Base-by-base conservation (phyloP, 2,329 filamentous ascomycete genomes). In the Hortaea werneckii region DNA sequence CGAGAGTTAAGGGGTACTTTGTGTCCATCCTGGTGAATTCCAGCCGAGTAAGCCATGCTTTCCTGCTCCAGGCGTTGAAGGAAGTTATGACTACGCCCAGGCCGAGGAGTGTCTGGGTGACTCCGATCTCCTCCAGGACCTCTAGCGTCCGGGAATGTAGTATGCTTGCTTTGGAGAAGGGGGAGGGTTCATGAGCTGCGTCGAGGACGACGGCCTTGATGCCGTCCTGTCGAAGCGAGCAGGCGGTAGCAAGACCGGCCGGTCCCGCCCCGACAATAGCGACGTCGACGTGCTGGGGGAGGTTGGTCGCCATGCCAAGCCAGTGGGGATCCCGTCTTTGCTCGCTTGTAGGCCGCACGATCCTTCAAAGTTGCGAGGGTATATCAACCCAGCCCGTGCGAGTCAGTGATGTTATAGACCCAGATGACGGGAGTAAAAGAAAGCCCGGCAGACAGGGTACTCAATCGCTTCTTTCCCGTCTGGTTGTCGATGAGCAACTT, bases 131-230 rank as follows among this genome's bases (percentile, higher is more conserved):
- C 6, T 46, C 44, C 9, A 46, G 38, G 1, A 41, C 44, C 30
- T 46, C 39, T 4, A 46, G 44, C 7, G 44, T 46, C 7, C 39
- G 26, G 7, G 44, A 32, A 13, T 46, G 44, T 7, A 46, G 34
- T n/a, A 46, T 26, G 5, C 29, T 42, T 6, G 44, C 44, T 11
- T 39, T n/a, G 12, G 44, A 46, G 27, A n/a, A 35, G 5, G 44
- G 13, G 9, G 44, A 41, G 6, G 44, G 37, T 42, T 46, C 37
- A 10, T 38, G 29, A n/a, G 38, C 39, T 8, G 44, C 44, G 27
- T 46, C 44, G 9, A 46, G 29, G n/a, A 46, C 39, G 6, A 41
- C 29, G 8, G 37, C 39, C 4, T 41, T 41, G 38, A 46, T 29
- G 26, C 29, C 27, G 30, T 35, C 29, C 5, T 32, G 27, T 12